Evolutionary conservation across 345 rosid species (phyloP).

Genomic region (Citropsis articulata): DNA sequence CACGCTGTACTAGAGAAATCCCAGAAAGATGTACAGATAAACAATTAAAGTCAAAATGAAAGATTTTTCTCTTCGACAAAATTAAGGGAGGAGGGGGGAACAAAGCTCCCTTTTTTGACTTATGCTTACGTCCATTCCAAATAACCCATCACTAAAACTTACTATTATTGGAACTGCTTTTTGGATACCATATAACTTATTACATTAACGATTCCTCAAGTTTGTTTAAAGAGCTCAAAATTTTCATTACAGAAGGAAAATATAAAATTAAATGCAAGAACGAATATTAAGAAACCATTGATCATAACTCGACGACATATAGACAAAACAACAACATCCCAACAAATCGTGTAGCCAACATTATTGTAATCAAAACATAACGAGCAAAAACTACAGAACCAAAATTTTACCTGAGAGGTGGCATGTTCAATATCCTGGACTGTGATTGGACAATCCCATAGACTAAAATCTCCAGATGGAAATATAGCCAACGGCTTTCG

Average conservation of each 20-base stretch:
- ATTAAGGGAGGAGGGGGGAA: too few species aligned
- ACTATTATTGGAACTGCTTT: not conserved
- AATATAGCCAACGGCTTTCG: constrained; percentile 82
- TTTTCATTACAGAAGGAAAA: not conserved
- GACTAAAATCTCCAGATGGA: constrained; percentile 82
- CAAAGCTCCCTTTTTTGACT: not conserved
- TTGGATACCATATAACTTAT: not conserved
- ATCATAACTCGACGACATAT: not conserved
- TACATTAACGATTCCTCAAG: not conserved
- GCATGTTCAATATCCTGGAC: constrained; percentile 48
- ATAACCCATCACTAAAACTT: not conserved
- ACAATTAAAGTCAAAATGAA: not conserved
- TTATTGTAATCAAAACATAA: constrained; percentile 15
- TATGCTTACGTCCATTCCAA: not conserved
- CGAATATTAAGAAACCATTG: not conserved
- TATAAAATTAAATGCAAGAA: not conserved
- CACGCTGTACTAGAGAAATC: not conserved
- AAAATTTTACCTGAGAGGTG: constrained; percentile 56
- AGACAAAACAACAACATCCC: not conserved
- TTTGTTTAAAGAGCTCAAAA: not conserved
- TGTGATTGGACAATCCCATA: constrained; percentile 59
- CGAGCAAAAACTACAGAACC: not conserved
- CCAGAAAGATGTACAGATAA: not conserved
- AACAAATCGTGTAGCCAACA: not conserved
- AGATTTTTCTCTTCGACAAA: not conserved